Evolutionary conservation across 306 rosid species (phyloP).

Genomic region (Crotalaria pallida): DNA sequence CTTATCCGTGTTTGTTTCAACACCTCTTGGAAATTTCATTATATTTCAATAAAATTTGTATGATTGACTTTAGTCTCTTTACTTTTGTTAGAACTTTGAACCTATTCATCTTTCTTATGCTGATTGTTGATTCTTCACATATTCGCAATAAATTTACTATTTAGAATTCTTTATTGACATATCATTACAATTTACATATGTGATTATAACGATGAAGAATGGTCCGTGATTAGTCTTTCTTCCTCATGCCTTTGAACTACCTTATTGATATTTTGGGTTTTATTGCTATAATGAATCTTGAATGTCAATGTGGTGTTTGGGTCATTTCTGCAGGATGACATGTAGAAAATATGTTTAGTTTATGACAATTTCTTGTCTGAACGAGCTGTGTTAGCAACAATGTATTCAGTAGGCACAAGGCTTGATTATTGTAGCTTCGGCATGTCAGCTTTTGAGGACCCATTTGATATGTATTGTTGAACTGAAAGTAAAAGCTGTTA

Average conservation of each 20-base stretch:
- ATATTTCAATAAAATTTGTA: too few relatives aligned
- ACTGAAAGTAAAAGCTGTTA: not conserved
- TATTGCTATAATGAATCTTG: slow-evolving; percentile 3
- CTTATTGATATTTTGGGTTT: slow-evolving; percentile 12
- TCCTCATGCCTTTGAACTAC: not conserved
- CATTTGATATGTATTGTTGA: slow-evolving; percentile 76
- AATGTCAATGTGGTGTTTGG: slow-evolving; percentile 16
- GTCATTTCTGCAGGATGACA: slow-evolving; percentile 54
- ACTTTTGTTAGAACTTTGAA: too few relatives aligned
- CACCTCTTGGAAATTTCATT: too few relatives aligned
- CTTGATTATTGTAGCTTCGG: slow-evolving; percentile 71
- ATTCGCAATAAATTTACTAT: not conserved
- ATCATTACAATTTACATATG: not conserved
- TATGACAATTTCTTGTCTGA: slow-evolving; percentile 68
- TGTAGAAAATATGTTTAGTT: slow-evolving; percentile 48
- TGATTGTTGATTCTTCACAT: too few relatives aligned
- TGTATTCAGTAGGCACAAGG: slow-evolving; percentile 67
- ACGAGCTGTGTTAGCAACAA: slow-evolving; percentile 60
- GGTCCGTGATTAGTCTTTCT: slow-evolving; percentile 10
- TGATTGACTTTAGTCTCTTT: too few relatives aligned
- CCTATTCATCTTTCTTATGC: too few relatives aligned
- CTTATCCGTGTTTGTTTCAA: too few relatives aligned
- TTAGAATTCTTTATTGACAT: not conserved
- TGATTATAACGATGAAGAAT: not conserved
- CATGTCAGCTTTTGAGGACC: slow-evolving; percentile 66